Evolutionary conservation across 192 early-diverging fungal species (phyloP).

Genomic region (Linnemannia exigua): DNA sequence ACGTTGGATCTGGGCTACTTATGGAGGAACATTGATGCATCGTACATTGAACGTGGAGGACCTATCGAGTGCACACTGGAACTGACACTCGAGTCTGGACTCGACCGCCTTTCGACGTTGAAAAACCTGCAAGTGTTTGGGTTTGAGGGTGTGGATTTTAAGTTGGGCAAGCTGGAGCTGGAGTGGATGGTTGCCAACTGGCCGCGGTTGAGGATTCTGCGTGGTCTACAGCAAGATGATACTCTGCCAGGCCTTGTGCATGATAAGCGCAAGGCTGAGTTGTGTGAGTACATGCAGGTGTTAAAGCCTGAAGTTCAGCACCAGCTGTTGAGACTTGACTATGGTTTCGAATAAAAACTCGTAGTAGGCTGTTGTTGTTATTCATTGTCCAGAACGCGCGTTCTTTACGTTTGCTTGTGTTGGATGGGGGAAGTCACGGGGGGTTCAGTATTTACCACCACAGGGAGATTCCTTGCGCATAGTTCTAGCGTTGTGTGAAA

Average conservation of each 20-base stretch:
- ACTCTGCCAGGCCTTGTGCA: background rate
- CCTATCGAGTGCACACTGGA: background rate
- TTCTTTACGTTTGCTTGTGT: too few species aligned
- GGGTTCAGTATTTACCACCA: too few species aligned
- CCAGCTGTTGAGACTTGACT: too few species aligned
- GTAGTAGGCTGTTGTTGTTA: too few species aligned
- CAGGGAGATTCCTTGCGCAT: too few species aligned
- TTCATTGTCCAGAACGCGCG: too few species aligned
- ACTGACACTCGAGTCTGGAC: background rate
- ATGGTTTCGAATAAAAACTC: too few species aligned
- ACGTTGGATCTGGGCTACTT: background rate
- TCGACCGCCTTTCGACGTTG: background rate
- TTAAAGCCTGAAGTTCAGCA: background rate
- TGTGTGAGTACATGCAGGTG: background rate
- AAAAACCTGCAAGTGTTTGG: background rate
- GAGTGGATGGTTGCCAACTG: background rate
- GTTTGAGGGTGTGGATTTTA: background rate
- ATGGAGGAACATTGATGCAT: background rate
- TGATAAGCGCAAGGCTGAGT: background rate
- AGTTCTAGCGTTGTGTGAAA: too few species aligned
- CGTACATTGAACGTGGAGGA: background rate
- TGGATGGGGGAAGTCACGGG: too few species aligned
- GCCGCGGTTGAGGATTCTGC: background rate
- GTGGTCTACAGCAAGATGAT: background rate
- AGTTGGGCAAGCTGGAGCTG: background rate